Base-by-base conservation (phyloP, 2,329 filamentous ascomycete species). In the Cercospora citrullina region DNA sequence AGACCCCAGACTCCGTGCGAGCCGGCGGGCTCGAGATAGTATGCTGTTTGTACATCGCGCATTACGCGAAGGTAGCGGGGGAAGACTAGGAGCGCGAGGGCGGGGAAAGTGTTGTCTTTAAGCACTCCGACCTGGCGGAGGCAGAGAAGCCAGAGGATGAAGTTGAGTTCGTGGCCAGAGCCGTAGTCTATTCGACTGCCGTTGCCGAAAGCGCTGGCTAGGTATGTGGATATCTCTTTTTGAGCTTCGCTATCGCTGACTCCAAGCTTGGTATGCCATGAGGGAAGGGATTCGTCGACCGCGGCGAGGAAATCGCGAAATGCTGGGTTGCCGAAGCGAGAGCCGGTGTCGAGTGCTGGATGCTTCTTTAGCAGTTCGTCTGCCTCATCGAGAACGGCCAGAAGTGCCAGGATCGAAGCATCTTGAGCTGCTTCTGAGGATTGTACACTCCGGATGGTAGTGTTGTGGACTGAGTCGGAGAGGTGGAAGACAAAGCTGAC, bases 121-220 rank as follows among this genome's bases (percentile, higher is more conserved):
- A 98, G 78, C 21, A 92, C 79, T 10, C 84, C 83, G 16, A 97
- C 85, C 76, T 94, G 91, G 78, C 95, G 92, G 0, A 99, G 88
- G 77, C 93, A 97, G n/a, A 99, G 87, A 39, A 98, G 86, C 94
- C 94, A 99, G 77, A 97, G 90, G 79, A 94, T 85, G 81, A 99
- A 98, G 83, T 99, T 98, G 70, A 99, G 87, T 81, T 99, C 95
- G 79, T 99, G 95, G 2, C 95, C 95, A 0, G 93, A 97, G 61
- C 95, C 95, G 79, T 99, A 99, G 82, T 99, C 95, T 75, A 99
- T 95, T 48, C 94, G 88, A 62, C 87, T 87, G 55, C 90, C 87
- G 77, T 96, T 97, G 57, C 95, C 95, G 72, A 98, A 94, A 0
- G 91, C 90, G 76, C 96, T 87, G 71, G 87, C 82, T 36, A 99